Percentiles rank a stretch among this genome's conserved stretches.
Evolutionary conservation across 1,139 yeast species (phyloP).

Genomic region (Candida freyschussii): DNA sequence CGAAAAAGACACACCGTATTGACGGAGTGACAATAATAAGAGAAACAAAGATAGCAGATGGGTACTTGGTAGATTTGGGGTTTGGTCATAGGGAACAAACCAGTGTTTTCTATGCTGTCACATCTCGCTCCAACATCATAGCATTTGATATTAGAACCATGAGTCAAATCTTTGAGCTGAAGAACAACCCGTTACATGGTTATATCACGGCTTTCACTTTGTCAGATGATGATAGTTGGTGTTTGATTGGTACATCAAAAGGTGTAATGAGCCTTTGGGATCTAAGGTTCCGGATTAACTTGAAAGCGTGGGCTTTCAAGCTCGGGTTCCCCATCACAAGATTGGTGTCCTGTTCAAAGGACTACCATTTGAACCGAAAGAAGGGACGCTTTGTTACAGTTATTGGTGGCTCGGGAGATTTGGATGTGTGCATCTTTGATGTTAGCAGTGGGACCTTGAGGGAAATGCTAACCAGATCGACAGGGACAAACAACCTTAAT

Average conservation of each 20-base stretch:
- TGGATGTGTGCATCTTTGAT: constrained; percentile 74
- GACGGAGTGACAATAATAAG: constrained; percentile 41
- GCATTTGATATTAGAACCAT: constrained; percentile 58
- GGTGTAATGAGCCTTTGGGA: constrained; percentile 85
- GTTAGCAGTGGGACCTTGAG: constrained; percentile 60
- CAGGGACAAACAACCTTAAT: constrained; percentile 32
- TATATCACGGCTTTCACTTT: constrained; percentile 54
- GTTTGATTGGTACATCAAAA: constrained; percentile 65
- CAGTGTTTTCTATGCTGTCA: constrained; percentile 41
- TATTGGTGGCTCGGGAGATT: constrained; percentile 60
- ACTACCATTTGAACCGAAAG: constrained; percentile 29
- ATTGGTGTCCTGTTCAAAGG: constrained; percentile 40
- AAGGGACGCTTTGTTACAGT: constrained; percentile 44
- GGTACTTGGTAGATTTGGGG: constrained; percentile 40
- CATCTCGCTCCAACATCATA: constrained; percentile 50
- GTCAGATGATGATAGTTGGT: constrained; percentile 54
- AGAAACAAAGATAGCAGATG: constrained; percentile 34
- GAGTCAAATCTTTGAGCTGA: constrained; percentile 40
- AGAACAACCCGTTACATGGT: constrained; percentile 64
- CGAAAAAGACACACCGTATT: constrained; percentile 29
- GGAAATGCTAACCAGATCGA: constrained; percentile 43
- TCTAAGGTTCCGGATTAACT: constrained; percentile 54
- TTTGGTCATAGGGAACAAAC: constrained; percentile 34
- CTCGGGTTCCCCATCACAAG: constrained; percentile 43
- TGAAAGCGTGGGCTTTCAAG: constrained; percentile 59